These are phyloP conservation scores for Theobroma cacao DNA, from an alignment of 345 rosid genomes.

Conservation along the genomic window DNA sequence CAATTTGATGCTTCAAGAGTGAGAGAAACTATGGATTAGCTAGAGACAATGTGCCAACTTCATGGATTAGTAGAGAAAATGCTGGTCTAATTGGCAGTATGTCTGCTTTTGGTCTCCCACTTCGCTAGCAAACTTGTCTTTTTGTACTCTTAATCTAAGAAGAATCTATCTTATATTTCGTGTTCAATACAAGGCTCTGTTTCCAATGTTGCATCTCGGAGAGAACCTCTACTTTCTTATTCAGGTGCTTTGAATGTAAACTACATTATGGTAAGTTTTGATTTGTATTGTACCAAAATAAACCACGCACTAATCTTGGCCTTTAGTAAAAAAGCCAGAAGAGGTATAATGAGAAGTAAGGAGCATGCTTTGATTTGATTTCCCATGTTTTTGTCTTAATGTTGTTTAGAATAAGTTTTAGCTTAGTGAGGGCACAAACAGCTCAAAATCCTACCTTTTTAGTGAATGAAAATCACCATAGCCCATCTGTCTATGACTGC, in stretches of 20 bases:
- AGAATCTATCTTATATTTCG: slow-evolving; percentile 16
- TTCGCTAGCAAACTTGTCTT: slow-evolving; percentile 38
- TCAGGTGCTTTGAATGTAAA: slow-evolving; percentile 5
- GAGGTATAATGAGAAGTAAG: not conserved
- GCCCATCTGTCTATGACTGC: too few relatives aligned
- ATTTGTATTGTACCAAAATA: not conserved
- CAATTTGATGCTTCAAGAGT: not conserved
- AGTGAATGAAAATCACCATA: too few relatives aligned
- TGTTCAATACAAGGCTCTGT: slow-evolving; percentile 20
- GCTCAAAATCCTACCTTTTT: too few relatives aligned
- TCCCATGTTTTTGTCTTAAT: not conserved
- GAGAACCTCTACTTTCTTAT: not conserved
- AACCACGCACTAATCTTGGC: not conserved
- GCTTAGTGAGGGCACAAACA: too few relatives aligned
- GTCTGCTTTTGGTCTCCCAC: slow-evolving; percentile 44
- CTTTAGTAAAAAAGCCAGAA: not conserved
- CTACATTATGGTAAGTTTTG: not conserved
- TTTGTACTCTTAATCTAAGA: slow-evolving; percentile 16
- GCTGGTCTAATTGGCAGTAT: slow-evolving; percentile 21
- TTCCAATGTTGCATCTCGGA: slow-evolving; percentile 28
- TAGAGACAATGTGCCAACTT: slow-evolving; percentile 16
- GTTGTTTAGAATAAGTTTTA: too few relatives aligned
- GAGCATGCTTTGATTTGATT: not conserved
- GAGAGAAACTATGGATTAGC: not conserved
- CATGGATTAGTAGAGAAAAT: slow-evolving; percentile 18